Base-by-base conservation (phyloP, 257 asterid species). In the Scutellaria galericulata region DNA sequence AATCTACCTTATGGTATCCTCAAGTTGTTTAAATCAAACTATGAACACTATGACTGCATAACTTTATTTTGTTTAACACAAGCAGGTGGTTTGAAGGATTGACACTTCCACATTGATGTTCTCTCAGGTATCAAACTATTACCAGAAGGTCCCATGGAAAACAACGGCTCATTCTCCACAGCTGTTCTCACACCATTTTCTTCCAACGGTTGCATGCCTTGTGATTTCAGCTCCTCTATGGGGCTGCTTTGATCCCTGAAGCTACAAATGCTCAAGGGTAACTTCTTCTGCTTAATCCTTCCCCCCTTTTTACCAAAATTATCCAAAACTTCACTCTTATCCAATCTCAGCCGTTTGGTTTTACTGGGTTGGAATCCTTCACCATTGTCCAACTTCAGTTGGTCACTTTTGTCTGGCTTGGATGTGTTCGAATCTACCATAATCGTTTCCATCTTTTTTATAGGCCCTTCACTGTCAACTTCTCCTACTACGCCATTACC, bases 241-340 rank as follows among this genome's bases (percentile, higher is more conserved):
- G 82, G 88, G 75, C 78, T 80, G 58, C 78, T 85, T 79, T 86
- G 83, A 78, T 89, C 96, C 80, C 83, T 86, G 82, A 85, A 83
- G 83, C 82, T 88, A 82, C 96, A 88, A 75, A 90, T 85, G 82
- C 98, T 89, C 79, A 90, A 78, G 2, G 98, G 97, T 83, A 93
- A 66, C 62, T 86, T 90, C 76, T 90, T 90, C 87, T 89, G 98
- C 85, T 93, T 93, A 10, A 83, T 65, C 76, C 79, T 82, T 68
- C 88, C 92, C 77, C 82, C 85, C 87, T 89, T 93, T 74, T 64
- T 83, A 59, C 89, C 88, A 78, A 68, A 66, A 80, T 84, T 83
- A 70, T 90, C 88, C 77, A 72, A 52, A 9, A 64, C 64, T 68
- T 81, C 86, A 69, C 84, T 77, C 39, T 77, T 82, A 44, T 73